Evolutionary conservation across 495 filamentous ascomycete species (phyloP), one percentile per base, ranked within the genome.

Genomic region (Lophiostoma macrostomum): DNA sequence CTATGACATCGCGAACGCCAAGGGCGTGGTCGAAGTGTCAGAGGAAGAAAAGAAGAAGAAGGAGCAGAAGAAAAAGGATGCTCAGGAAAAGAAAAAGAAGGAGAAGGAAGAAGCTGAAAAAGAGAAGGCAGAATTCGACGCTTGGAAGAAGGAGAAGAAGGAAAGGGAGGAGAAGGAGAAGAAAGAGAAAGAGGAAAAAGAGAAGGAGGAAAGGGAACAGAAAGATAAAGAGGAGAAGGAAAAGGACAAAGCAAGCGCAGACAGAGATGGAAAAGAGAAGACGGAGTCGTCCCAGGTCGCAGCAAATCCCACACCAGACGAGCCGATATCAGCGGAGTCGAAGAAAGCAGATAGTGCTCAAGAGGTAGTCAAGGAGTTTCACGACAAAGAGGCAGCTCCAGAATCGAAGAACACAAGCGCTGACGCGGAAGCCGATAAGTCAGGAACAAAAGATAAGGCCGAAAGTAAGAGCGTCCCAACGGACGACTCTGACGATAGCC

Each of bases 1-100:
- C 23, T 64, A 64, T 42, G 60, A 64, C 22, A 45, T 64, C 28
- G 60, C 60, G 0, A 55, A 64, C 38, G 56, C 60, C 1, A 64
- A 64, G 56, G 60, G 55, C 10, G 24, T 59, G 1, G 23, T 53
- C 19, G 60, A 64, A 56, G 8, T 58, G 23, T 49, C 22, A 6
- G 56, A 58, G 11, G 56, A 55, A 34, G 56, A 59, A 23, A 51
- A 60, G 35, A 60, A 56, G 25, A 43, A 31, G 43, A 52, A 56
- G 32, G 60, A 55, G n/a, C 18, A 46, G 22, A 60, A 56, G 19
- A 28, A 46, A 29, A 60, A 64, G 29, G 40, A 62, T 22, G 41
- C 36, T 2, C 58, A 67, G 34, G 54, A 69, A 52, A 49, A 58
- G 43, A 56, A 58, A 22, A 30, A 41, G 25, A 58, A 54, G 34